phyloP scores from a whole-genome alignment of 2,329 filamentous ascomycete species.

The Penicillium sp. region DNA sequence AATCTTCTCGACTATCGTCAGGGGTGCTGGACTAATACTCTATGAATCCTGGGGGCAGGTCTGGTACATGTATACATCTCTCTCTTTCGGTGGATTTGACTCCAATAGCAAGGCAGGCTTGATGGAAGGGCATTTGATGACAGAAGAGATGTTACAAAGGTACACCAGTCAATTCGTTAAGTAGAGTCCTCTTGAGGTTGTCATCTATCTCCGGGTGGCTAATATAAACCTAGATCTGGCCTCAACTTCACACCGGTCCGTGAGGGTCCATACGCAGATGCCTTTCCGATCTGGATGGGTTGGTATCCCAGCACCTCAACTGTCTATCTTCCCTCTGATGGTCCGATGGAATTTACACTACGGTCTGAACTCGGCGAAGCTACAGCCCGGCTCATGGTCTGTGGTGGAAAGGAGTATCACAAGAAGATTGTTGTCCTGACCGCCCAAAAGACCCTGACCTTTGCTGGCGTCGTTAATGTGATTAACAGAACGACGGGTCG shows the following conservation, averaged over 20 bases:
- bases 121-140: not conserved
- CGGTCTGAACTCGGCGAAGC: not conserved
- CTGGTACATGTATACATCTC: not conserved
- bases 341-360: not conserved
- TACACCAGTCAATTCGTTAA: not conserved
- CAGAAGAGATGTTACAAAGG: not conserved
- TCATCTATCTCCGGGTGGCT: not conserved
- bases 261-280: not conserved
- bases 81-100: not conserved
- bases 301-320: not conserved
- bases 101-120: not conserved
- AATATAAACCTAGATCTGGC: not conserved
- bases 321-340: not conserved
- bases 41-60: not conserved
- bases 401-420: not conserved
- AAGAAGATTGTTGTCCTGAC: not conserved
- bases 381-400: not conserved
- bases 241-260: not conserved
- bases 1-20: no score
- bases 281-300: not conserved
- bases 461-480: not conserved
- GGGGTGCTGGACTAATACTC: not conserved
- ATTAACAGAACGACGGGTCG: not conserved
- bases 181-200: not conserved
- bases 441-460: not conserved